These are phyloP conservation scores for Elymus sibiricus DNA, from an alignment of 176 grass and related monocot genomes.

Conservation along the genomic window DNA sequence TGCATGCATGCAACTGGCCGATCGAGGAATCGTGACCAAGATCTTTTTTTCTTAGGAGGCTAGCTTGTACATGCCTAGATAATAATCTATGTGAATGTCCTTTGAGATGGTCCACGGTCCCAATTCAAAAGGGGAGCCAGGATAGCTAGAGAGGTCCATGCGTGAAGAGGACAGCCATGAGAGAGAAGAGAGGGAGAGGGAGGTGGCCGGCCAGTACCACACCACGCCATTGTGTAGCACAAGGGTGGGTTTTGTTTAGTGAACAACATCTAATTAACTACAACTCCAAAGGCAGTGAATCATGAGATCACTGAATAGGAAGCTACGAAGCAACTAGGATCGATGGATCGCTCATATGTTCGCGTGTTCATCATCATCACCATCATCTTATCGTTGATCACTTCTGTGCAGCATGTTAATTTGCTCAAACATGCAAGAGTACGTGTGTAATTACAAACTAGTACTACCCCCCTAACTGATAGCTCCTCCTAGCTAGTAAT, in stretches of 20 bases:
- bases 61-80: neutral
- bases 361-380: neutral
- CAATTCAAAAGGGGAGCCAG: neutral
- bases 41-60: neutral
- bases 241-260: neutral
- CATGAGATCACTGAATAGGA: constrained; percentile 9
- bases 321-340: constrained; percentile 19
- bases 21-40: neutral
- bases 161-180: neutral
- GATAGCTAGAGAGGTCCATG: neutral
- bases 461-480: neutral
- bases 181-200: neutral
- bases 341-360: neutral
- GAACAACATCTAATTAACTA: neutral
- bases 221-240: neutral
- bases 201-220: neutral
- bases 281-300: constrained; percentile 24
- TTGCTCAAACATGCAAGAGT: neutral
- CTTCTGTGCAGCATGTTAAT: neutral
- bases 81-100: neutral
- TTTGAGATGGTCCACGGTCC: constrained; percentile 19
- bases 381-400: neutral
- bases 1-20: neutral
- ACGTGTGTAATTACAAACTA: neutral
- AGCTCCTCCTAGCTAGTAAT: neutral